phyloP scores from a whole-genome alignment of 2,329 filamentous ascomycete species.

The Neopestalotiopsis rosae region DNA sequence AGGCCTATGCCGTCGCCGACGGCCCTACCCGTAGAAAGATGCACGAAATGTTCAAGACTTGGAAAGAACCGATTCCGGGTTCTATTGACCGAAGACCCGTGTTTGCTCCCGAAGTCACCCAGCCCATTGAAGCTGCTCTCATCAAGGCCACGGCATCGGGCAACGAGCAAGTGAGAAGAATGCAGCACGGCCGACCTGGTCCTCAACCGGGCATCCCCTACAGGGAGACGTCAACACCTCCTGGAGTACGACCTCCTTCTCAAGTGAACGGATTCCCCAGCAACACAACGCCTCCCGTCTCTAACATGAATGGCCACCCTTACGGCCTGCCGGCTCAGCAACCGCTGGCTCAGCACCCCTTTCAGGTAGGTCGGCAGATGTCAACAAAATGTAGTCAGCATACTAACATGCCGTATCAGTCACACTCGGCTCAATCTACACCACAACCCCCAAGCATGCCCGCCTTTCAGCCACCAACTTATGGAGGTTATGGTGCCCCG shows the following conservation, averaged over 20 bases:
- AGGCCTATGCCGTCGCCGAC: slow-evolving; percentile 90
- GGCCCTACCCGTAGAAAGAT: slow-evolving; percentile 83
- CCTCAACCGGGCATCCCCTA: slow-evolving; percentile 63
- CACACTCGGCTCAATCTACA: slow-evolving; percentile 42
- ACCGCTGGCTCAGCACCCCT: slow-evolving; percentile 32
- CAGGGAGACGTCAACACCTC: slow-evolving; percentile 77
- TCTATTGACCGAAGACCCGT: slow-evolving; percentile 93
- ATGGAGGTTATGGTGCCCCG: slow-evolving; percentile 44
- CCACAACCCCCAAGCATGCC: slow-evolving; percentile 44
- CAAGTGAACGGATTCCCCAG: slow-evolving; percentile 38
- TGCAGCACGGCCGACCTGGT: slow-evolving; percentile 55
- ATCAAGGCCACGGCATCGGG: slow-evolving; percentile 76
- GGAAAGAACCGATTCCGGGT: slow-evolving; percentile 95
- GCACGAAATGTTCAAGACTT: slow-evolving; percentile 96
- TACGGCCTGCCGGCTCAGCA: slow-evolving; percentile 30
- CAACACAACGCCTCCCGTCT: slow-evolving; percentile 43
- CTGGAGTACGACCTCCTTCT: slow-evolving; percentile 49
- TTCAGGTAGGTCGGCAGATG: slow-evolving; percentile 34
- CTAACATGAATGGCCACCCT: slow-evolving; percentile 37
- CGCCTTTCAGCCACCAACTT: slow-evolving; percentile 48
- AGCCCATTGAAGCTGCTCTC: slow-evolving; percentile 91
- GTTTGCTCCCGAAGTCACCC: slow-evolving; percentile 84
- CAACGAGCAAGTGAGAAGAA: slow-evolving; percentile 51
- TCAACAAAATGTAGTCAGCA: neutral
- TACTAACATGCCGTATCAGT: slow-evolving; percentile 22